Evolutionary conservation across 257 asterid species (phyloP), one percentile per base, ranked within the genome.

Genomic region (Nicotiana knightiana): DNA sequence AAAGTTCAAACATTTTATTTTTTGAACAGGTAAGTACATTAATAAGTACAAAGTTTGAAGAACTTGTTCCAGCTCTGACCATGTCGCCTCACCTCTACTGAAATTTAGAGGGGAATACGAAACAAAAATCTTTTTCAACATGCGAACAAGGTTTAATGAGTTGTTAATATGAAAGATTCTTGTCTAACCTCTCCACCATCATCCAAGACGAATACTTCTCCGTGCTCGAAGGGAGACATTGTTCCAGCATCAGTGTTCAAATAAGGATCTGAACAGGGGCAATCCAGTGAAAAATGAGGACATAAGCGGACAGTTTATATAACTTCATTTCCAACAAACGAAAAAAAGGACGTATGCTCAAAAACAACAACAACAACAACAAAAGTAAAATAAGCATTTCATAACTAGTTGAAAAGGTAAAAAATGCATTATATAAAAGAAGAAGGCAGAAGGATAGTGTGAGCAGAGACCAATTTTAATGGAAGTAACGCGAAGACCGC

Each of bases 161-260:
- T 75, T 55, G 57, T 43, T 67, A 30, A 33, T 58, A 59, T 10
- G 13, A 84, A 18, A 35, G 21, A 48, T 37, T 70, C 48, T 62
- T 43, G 79, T 79, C 94, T 89, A 85, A 95, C 99, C 99, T 95
- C 99, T 58, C 99, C 99, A 63, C 99, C 99, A 83, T 95, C 99
- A 84, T 95, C 98, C 79, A 95, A 87, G 81, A 95, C 98, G 83
- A 81, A 95, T 11, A 95, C 98, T 89, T 95, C 99, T 58, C 98
- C 99, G 83, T 95, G 99, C 84, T 95, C 99, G 67, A 95, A 93
- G 67, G 99, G 99, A 18, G 99, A 95, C 99, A 95, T 95, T 51
- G 98, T 95, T 81, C 99, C 99, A 79, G 98, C 99, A 89, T 95
- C 98, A 3, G 91, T 90, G 84, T 93, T 95, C 88, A 95, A 85